A percentile compares a stretch with the other conserved stretches of the same genome.
Evolutionary conservation across 148 eudicot genomes (phyloP).

Genomic region (Drosera capensis): DNA sequence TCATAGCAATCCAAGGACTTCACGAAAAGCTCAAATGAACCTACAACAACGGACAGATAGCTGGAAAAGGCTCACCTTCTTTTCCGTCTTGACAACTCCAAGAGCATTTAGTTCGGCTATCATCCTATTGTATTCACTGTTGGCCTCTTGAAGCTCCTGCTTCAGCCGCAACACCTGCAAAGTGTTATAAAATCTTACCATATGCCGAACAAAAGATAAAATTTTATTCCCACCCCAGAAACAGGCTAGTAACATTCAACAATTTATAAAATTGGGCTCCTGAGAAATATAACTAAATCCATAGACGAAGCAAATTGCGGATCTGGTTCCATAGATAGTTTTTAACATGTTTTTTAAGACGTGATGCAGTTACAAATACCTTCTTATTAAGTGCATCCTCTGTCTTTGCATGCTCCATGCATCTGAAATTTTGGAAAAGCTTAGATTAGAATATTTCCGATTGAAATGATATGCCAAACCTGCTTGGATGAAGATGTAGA

Average conservation of each 20-base stretch:
- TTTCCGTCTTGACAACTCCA: conserved; percentile 15
- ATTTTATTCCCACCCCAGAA: too few relatives aligned
- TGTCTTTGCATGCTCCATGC: conserved; percentile 31
- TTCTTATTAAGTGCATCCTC: conserved; percentile 35
- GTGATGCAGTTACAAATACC: conserved; percentile 22
- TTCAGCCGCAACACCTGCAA: conserved; percentile 15
- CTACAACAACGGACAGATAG: too few relatives aligned
- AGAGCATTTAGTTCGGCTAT: conserved; percentile 17
- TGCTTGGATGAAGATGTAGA: too few relatives aligned
- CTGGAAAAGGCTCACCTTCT: background rate
- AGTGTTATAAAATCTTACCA: background rate
- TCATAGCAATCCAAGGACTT: too few relatives aligned
- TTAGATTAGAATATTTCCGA: conserved; percentile 1
- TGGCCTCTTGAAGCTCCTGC: conserved; percentile 16
- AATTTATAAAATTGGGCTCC: too few relatives aligned
- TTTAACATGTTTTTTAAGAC: background rate
- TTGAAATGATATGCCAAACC: too few relatives aligned
- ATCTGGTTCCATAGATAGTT: background rate
- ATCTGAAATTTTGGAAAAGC: conserved; percentile 30
- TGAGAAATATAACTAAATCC: background rate
- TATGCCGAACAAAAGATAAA: background rate
- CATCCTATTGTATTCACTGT: conserved; percentile 18
- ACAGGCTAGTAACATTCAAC: too few relatives aligned
- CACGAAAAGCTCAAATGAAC: too few relatives aligned
- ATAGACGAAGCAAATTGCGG: background rate